These are phyloP conservation scores for Asterophora lycoperdoides DNA, from an alignment of 768 basidiomycete genomes.

Conservation along the genomic window DNA sequence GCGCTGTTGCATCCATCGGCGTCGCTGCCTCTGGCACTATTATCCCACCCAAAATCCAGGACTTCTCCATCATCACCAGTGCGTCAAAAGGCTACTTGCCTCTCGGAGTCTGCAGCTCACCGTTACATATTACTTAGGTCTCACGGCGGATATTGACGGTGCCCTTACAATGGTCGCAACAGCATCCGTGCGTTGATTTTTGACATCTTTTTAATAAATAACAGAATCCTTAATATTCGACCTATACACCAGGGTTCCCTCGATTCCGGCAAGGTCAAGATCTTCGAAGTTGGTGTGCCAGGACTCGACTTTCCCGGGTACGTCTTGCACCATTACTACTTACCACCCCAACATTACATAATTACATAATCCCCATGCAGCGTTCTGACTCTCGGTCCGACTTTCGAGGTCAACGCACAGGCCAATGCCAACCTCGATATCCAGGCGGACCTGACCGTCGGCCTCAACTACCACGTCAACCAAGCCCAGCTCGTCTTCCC, in stretches of 20 bases:
- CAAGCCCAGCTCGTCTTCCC: constrained; percentile 44
- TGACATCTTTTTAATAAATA: too few species aligned
- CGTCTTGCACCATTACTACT: constrained; percentile 1
- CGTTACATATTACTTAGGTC: constrained; percentile 16
- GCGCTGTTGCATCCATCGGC: constrained; percentile 24
- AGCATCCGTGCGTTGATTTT: constrained; percentile 25
- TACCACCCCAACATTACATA: too few species aligned
- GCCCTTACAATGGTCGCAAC: constrained; percentile 33
- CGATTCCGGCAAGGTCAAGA: constrained; percentile 37
- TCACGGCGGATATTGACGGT: constrained; percentile 38
- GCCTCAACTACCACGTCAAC: constrained; percentile 38
- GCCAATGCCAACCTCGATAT: constrained; percentile 33
- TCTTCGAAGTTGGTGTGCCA: constrained; percentile 41
- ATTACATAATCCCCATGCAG: constrained; percentile 23
- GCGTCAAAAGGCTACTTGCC: constrained; percentile 7
- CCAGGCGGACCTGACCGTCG: constrained; percentile 37
- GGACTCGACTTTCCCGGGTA: constrained; percentile 50
- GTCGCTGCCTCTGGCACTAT: constrained; percentile 24
- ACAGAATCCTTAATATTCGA: not conserved
- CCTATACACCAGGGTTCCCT: constrained; percentile 27
- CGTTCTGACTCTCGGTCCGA: constrained; percentile 44
- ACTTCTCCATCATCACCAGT: constrained; percentile 34
- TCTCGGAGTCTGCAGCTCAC: not conserved
- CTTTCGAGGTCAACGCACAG: constrained; percentile 39
- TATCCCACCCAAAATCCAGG: constrained; percentile 21